phyloP scores from a whole-genome alignment of 176 grass and related monocot genomes.

The Phyllostachys edulis region DNA sequence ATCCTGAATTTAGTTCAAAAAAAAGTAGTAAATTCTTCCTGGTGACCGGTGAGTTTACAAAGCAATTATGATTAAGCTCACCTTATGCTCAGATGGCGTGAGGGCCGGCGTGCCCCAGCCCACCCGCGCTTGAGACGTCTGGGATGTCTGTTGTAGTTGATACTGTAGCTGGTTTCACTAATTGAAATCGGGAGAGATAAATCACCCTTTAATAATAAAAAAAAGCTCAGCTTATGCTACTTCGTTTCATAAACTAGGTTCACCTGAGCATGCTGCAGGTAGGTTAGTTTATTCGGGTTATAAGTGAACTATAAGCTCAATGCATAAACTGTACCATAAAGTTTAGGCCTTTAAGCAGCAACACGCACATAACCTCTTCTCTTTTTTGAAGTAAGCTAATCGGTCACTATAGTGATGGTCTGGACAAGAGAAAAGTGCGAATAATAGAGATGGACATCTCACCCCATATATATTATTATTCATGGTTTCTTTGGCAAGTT shows the following conservation, averaged over 20 bases:
- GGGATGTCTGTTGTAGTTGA: no score
- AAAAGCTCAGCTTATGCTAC: neutral
- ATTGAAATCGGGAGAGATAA: no score
- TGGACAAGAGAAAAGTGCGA: neutral
- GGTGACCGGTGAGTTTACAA: neutral
- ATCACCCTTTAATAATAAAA: no score
- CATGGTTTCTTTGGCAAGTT: neutral
- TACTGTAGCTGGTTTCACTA: no score
- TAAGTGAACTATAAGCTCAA: neutral
- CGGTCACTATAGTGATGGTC: neutral
- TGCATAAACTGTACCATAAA: neutral
- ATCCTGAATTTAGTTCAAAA: no score
- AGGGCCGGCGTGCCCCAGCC: no score
- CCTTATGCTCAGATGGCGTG: no score
- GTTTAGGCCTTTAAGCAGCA: neutral
- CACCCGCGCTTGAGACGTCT: no score
- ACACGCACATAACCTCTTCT: neutral
- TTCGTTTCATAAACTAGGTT: neutral
- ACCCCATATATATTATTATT: neutral
- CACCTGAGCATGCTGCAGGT: neutral
- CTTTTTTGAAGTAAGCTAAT: conserved; percentile 8
- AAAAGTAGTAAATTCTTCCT: neutral
- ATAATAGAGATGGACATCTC: conserved; percentile 24
- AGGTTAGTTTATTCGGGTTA: neutral
- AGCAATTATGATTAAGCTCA: neutral